Evolutionary conservation across 2,329 filamentous ascomycete species (phyloP).

Genomic region (Trichoderma simmonsii): DNA sequence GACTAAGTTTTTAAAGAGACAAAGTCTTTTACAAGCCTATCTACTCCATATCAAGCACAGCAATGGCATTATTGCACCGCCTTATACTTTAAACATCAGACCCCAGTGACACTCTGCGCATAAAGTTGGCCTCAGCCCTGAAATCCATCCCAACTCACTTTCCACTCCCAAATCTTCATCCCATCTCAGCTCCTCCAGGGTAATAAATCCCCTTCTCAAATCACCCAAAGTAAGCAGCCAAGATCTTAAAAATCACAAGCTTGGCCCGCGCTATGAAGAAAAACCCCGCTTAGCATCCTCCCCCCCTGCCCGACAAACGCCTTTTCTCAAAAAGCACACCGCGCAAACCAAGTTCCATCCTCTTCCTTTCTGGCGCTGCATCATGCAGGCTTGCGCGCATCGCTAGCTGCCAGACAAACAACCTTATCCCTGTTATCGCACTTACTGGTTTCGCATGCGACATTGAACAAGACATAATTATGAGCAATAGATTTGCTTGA

Average conservation of each 20-base stretch:
- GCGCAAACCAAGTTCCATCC: background rate
- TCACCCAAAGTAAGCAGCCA: background rate
- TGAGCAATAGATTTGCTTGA: background rate
- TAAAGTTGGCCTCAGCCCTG: background rate
- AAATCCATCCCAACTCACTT: background rate
- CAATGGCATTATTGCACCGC: background rate
- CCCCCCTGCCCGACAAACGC: background rate
- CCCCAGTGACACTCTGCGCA: background rate
- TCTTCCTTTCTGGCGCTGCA: background rate
- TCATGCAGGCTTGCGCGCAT: constrained; percentile 3
- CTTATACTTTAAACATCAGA: background rate
- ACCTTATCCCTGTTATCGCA: background rate
- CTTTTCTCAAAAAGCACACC: background rate
- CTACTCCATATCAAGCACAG: background rate
- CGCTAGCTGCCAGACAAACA: background rate
- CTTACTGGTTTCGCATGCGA: background rate
- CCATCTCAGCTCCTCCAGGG: background rate
- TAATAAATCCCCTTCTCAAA: background rate
- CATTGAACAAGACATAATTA: background rate
- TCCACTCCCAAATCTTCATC: background rate
- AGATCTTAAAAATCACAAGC: background rate
- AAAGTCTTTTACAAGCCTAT: background rate
- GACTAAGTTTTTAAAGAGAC: background rate
- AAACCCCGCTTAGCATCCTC: background rate
- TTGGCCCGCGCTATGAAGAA: background rate